phyloP scores from a whole-genome alignment of 2,329 filamentous ascomycete species.

The Diaporthe citriasiana region DNA sequence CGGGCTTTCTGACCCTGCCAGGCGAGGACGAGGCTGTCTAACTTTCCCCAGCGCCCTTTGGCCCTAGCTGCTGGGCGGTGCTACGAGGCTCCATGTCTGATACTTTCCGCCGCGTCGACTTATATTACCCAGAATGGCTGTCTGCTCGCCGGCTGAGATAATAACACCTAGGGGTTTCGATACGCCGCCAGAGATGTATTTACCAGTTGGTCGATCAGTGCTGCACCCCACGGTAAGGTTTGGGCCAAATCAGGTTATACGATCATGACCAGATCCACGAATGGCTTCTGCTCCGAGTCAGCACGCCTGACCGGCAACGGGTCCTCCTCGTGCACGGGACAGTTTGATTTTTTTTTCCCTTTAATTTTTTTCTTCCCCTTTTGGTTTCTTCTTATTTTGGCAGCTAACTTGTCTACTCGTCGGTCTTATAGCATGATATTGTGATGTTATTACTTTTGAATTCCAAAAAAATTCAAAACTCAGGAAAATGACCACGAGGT shows the following conservation, averaged over 20 bases:
- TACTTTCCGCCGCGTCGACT: slow-evolving; percentile 8
- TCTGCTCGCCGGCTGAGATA: neutral
- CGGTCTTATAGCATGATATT: neutral
- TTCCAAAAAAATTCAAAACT: slow-evolving; percentile 15
- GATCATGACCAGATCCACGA: slow-evolving; percentile 26
- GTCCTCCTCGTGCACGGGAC: neutral
- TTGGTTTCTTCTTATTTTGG: neutral
- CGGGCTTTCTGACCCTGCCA: neutral
- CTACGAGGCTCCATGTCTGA: slow-evolving; percentile 1
- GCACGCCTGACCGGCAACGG: slow-evolving; percentile 7
- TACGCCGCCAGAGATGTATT: slow-evolving; percentile 5
- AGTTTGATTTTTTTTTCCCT: neutral
- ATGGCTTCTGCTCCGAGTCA: slow-evolving; percentile 32
- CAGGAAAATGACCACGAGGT: neutral
- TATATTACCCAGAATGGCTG: neutral
- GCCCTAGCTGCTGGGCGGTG: too few relatives aligned
- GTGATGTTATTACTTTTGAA: slow-evolving; percentile 16
- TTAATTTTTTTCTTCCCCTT: too few relatives aligned
- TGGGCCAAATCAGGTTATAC: slow-evolving; percentile 25
- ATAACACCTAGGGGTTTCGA: neutral
- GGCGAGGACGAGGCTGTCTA: slow-evolving; percentile 17
- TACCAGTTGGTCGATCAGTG: slow-evolving; percentile 3
- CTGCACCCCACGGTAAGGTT: slow-evolving; percentile 29
- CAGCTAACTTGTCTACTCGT: neutral
- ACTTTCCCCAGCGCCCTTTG: neutral